Evolutionary conservation across 768 basidiomycete species (phyloP), one percentile per base, ranked within the genome.

Genomic region (Termitomyces sp.): DNA sequence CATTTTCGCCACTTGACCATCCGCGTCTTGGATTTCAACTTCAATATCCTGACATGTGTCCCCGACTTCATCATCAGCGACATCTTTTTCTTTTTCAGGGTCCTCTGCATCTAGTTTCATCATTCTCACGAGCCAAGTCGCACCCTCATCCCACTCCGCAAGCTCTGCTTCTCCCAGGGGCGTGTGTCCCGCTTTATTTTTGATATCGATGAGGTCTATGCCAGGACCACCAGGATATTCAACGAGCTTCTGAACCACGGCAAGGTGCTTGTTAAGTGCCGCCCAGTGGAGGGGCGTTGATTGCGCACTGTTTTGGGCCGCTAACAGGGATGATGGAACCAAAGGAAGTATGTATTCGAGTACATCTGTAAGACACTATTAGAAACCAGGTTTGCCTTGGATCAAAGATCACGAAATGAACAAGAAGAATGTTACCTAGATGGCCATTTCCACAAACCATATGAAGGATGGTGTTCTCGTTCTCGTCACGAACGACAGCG

Each of bases 241-340:
- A 12, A 93, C 82, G 33, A 93, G 82, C 38, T 75, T 77, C 69
- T 86, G 79, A 1, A 81, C 79, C 49, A 86, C 69, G 7, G 72
- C 68, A 3, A 96, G 82, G 64, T 95, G 95, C 2, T 81, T 76
- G 71, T 97, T 98, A 43, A 94, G 71, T 2, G 90, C 84, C 0
- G 95, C 94, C 95, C 95, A 98, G 68, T 98, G 95, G 6, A 97
- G 74, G 7, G 95, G 81, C 2, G 91, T 95, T 28, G 95, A 95
- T 54, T 85, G 80, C 0, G 91, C 80, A 32, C 70, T 70, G 68
- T 97, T 98, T 60, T 82, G 82, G 0, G 77, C 74, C 2, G 84
- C 74, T 23, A 94, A 67, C 7, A 92, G 71, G 2, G 79, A 70
- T 12, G 87, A 69, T 16, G 82, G 75, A 7, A 82, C 59, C 56